These are phyloP conservation scores for Keithomyces neogunnii DNA, from an alignment of 2,329 filamentous ascomycete genomes.

Conservation along the genomic window DNA sequence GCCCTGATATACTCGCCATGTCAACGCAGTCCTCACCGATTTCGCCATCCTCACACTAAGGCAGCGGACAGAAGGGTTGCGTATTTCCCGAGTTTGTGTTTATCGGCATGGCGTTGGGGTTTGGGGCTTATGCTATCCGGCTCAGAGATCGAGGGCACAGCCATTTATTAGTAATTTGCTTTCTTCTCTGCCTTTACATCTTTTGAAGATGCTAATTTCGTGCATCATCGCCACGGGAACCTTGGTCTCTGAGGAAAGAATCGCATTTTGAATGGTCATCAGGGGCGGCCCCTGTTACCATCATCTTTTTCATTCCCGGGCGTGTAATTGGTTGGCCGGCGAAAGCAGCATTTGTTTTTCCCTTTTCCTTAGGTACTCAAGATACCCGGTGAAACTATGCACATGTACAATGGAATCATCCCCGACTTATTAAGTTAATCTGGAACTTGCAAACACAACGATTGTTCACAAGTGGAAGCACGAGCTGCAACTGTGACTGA, in stretches of 20 bases:
- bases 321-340: not conserved
- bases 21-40: not conserved
- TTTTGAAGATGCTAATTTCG: not conserved
- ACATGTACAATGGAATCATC: not conserved
- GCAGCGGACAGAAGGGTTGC: not conserved
- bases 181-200: not conserved
- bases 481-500: too few species aligned
- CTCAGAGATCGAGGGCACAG: not conserved
- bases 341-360: not conserved
- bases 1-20: conserved; percentile 16
- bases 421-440: not conserved
- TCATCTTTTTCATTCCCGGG: not conserved
- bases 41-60: not conserved
- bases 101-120: conserved; percentile 6
- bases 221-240: not conserved
- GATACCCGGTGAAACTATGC: not conserved
- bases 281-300: not conserved
- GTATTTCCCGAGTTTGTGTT: not conserved
- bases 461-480: too few species aligned
- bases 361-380: not conserved
- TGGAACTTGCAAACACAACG: too few species aligned
- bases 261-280: not conserved
- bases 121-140: not conserved
- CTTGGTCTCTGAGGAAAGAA: not conserved
- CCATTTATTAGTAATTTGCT: not conserved